These are phyloP conservation scores for Fusarium fujikuroi DNA, from an alignment of 2,329 filamentous ascomycete species.

Conservation along the genomic window DNA sequence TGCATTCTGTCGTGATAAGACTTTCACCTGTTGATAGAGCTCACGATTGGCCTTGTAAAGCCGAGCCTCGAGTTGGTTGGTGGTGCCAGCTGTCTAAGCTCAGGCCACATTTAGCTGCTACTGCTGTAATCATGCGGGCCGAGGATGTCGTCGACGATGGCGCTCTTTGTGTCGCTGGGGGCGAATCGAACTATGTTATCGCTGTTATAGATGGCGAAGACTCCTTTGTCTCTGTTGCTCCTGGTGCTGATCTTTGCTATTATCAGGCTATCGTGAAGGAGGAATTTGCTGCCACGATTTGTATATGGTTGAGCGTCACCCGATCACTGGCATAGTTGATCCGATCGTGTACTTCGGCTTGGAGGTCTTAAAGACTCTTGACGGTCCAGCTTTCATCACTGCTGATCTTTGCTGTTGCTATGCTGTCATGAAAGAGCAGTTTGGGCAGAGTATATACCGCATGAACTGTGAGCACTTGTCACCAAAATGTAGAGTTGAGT, in stretches of 20 bases:
- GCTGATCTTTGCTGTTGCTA: neutral
- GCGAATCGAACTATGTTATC: neutral
- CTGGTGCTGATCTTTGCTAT: neutral
- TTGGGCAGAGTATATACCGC: too few relatives aligned
- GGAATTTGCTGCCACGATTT: neutral
- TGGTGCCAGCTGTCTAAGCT: neutral
- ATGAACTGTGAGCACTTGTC: neutral
- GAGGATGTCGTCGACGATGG: neutral
- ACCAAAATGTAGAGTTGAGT: too few relatives aligned
- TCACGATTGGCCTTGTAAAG: neutral
- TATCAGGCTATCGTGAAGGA: neutral
- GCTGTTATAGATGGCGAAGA: neutral
- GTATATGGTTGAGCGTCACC: neutral
- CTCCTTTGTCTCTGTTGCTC: neutral
- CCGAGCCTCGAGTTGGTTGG: neutral
- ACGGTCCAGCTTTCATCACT: too few relatives aligned
- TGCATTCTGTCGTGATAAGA: neutral
- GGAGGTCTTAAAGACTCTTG: too few relatives aligned
- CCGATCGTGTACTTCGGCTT: neutral
- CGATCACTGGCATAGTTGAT: neutral
- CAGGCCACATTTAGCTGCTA: constrained; percentile 8
- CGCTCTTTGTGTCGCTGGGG: neutral
- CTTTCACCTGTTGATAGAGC: neutral
- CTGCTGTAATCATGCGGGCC: constrained; percentile 7
- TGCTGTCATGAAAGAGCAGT: neutral